phyloP scores from a whole-genome alignment of 176 grass and related monocot genomes.

The Alloteropsis semialata region DNA sequence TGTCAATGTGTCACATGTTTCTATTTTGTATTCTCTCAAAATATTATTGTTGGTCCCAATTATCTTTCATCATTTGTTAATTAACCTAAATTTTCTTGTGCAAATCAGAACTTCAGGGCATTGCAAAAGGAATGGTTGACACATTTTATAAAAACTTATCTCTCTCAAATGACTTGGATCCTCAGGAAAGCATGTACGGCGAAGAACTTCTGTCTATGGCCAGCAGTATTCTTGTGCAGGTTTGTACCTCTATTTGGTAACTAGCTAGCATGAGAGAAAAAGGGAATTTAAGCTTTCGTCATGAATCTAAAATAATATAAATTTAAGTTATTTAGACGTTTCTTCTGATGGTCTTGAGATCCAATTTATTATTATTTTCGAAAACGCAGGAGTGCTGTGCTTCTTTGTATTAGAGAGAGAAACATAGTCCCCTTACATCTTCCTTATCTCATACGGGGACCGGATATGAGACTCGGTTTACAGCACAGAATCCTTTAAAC shows the following conservation, averaged over 20 bases:
- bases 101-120: slow-evolving; percentile 67
- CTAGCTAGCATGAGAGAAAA: background rate
- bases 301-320: background rate
- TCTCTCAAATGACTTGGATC: slow-evolving; percentile 92
- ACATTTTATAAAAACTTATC: slow-evolving; percentile 77
- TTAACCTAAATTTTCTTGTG: slow-evolving; percentile 7
- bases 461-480: too few relatives aligned
- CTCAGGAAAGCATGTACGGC: slow-evolving; percentile 90
- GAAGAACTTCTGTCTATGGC: slow-evolving; percentile 94
- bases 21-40: background rate
- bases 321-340: background rate
- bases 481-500: too few relatives aligned
- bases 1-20: background rate
- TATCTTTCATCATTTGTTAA: slow-evolving; percentile 17
- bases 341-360: too few relatives aligned
- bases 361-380: too few relatives aligned
- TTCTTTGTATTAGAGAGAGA: background rate
- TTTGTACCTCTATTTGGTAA: slow-evolving; percentile 42
- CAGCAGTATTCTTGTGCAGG: slow-evolving; percentile 78
- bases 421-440: too few relatives aligned
- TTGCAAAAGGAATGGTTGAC: slow-evolving; percentile 65
- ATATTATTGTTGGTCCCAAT: background rate
- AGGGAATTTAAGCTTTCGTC: background rate
- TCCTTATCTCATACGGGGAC: too few relatives aligned
- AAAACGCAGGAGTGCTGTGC: background rate